Conservation (phyloP, 208 protist species). For the Acanthamoeba triangularis region DNA sequence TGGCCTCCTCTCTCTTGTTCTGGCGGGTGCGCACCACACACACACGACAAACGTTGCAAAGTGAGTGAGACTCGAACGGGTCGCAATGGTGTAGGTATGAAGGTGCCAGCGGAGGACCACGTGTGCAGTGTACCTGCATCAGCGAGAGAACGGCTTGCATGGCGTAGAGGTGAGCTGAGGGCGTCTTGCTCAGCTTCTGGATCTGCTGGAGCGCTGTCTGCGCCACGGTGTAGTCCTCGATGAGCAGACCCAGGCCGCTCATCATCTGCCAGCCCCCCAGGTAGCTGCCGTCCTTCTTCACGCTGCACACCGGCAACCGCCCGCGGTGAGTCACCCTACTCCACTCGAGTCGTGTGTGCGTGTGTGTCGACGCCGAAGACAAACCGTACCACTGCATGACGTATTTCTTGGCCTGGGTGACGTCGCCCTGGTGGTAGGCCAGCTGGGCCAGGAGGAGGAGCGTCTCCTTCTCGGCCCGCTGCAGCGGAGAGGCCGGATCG, state of each 20-base stretch:
- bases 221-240: slow-evolving; percentile 34
- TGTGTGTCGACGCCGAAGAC: not conserved
- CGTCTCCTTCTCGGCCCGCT: slow-evolving; percentile 42
- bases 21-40: not conserved
- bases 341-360: too few species aligned
- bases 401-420: slow-evolving; percentile 60
- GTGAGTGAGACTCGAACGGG: not conserved
- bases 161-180: not conserved
- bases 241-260: slow-evolving; percentile 60
- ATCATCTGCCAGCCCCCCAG: slow-evolving; percentile 47
- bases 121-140: not conserved
- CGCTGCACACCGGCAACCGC: not conserved
- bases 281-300: slow-evolving; percentile 54
- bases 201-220: slow-evolving; percentile 52
- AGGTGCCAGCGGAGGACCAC: not conserved
- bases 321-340: too few species aligned
- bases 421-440: slow-evolving; percentile 32
- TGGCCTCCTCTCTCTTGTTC: slow-evolving; percentile 5
- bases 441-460: slow-evolving; percentile 64
- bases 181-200: slow-evolving; percentile 29
- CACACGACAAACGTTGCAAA: not conserved
- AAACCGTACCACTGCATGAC: slow-evolving; percentile 54
- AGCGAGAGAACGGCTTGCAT: slow-evolving; percentile 36
- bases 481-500: not conserved
- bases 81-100: not conserved